Evolutionary conservation across 495 filamentous ascomycete genomes (phyloP).

Genomic region (Penicillium lagena): DNA sequence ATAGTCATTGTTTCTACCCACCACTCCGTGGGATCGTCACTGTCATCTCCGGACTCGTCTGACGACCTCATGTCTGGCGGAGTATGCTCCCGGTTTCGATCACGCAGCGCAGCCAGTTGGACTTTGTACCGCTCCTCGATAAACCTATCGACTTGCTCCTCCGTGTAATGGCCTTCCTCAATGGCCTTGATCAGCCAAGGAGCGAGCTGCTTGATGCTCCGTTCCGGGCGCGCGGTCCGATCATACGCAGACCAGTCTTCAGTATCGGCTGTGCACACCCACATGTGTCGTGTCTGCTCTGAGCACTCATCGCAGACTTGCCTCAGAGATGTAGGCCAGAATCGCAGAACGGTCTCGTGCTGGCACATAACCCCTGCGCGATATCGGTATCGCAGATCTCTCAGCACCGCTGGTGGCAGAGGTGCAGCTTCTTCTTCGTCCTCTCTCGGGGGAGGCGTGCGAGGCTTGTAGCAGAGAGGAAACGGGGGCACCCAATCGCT

Average conservation of each 20-base stretch:
- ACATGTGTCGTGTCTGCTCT: constrained; percentile 49
- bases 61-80: too few species aligned
- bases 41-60: too few species aligned
- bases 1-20: too few species aligned
- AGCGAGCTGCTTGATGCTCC: constrained; percentile 15
- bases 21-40: too few species aligned
- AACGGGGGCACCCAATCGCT: too few species aligned
- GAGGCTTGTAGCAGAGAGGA: too few species aligned
- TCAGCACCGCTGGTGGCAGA: not conserved
- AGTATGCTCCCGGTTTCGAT: not conserved
- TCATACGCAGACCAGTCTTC: constrained; percentile 8
- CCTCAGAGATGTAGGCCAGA: constrained; percentile 11
- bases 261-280: constrained; percentile 55
- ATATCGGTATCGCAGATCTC: not conserved
- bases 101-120: constrained; percentile 12
- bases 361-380: not conserved
- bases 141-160: constrained; percentile 34
- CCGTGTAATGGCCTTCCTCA: constrained; percentile 43
- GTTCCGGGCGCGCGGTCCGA: constrained; percentile 9
- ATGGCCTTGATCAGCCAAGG: constrained; percentile 39
- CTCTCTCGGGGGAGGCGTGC: not conserved
- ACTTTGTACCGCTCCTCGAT: constrained; percentile 32
- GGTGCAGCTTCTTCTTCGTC: not conserved
- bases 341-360: constrained; percentile 33
- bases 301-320: not conserved